Evolutionary conservation across 805 yeast species (phyloP), one percentile per base, ranked within the genome.

Genomic region (Huiozyma sinensis): DNA sequence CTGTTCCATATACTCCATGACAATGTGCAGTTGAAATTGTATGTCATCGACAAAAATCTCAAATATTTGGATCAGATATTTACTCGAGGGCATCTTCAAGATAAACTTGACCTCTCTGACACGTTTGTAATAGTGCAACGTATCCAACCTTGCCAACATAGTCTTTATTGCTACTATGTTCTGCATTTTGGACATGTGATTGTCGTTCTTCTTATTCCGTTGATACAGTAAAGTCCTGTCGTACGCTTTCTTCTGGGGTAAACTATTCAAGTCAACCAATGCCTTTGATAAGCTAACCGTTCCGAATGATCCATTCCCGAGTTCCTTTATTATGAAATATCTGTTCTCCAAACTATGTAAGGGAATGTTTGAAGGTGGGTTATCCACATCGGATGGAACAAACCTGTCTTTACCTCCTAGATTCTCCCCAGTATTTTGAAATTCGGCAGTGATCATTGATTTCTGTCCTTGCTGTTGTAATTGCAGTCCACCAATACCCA

Each of bases 1-100:
- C 61, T 81, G 87, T 50, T 81, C 83, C 87, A 89, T 76, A 28
- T 81, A 73, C 61, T 90, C 97, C 94, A 90, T 86, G 9, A 82
- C 83, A 34, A 89, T 85, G 56, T 86, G 87, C 44, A 87, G 68
- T 52, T 76, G 75, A 50, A 68, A 74, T 37, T 73, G 65, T 24
- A 54, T 48, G 42, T 73, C 67, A 64, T 90, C 96, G 45, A 85
- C 71, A 55, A 89, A 86, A 57, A 87, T 70, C 54, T 88, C 96
- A 61, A 76, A 77, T 5, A 87, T 72, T 52, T 80, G 84, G 13
- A 89, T 80, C 44, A 90, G 65, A 51, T 79, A 76, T 24, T 74
- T 74, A 63, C 87, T 95, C 1, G 84, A 71, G 1, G 85, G 80
- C 24, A 88, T 73, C 0, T 82, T 64, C 29, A 79, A 60, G 28